Evolutionary conservation across 441 rosid species (phyloP), one percentile per base, ranked within the genome.

Genomic region (Populus trichocarpa): DNA sequence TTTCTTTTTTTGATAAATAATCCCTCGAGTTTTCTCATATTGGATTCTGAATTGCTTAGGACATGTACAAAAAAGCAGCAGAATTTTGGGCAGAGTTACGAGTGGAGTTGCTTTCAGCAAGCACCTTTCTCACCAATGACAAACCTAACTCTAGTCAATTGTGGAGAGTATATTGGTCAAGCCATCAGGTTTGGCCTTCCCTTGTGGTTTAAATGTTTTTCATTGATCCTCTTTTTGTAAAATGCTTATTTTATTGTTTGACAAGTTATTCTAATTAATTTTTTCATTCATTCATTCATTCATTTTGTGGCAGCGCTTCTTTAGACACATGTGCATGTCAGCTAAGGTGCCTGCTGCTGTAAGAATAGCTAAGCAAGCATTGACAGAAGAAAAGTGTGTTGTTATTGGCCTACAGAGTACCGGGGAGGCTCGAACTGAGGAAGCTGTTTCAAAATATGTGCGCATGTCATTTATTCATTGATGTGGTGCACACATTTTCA

Each of bases 41-140:
- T 59, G 67, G 42, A 28, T 75, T 40, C n/a, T 20, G 66, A 77
- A 63, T 77, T 66, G 77, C 26, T 67, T 80, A 94, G 98, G 98
- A 91, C 74, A 94, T 89, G 92, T 97, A 97, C 86, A 92, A 88
- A 85, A 93, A 89, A 83, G 93, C 99, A 74, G 98, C 99, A 40
- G 98, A 93, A 88, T 92, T 97, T 88, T 97, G 98, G 99, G 99
- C 98, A 79, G 98, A 94, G 86, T 89, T 97, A 83, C 96, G 99
- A 69, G 92, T 93, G 75, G 99, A 97, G 84, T 87, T 97, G 90
- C 90, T 97, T 69, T 86, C 98, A 78, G 99, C 98, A 23, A 89
- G 92, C 87, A 93, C 98, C 85, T 86, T 93, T 83, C 98, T 90
- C 72, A 81, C 86, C 75, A 84, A 81, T 83, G 99, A 94, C 75